Evolutionary conservation across 768 basidiomycete species (phyloP).

Genomic region (Pholiota molesta): DNA sequence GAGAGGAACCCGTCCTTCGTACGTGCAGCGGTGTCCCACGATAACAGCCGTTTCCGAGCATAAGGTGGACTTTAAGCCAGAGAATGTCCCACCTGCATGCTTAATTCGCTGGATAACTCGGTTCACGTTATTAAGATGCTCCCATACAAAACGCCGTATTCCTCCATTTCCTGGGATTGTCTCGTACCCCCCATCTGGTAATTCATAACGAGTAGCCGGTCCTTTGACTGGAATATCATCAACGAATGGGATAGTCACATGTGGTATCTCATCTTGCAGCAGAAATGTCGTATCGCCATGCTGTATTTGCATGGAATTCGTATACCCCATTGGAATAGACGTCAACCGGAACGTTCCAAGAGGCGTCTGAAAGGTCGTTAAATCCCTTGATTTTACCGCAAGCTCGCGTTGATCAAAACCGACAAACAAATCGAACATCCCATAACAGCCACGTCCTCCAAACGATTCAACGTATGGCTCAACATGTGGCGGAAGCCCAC

Average conservation of each 20-base stretch:
- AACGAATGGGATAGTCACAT: background rate
- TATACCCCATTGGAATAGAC: constrained; percentile 38
- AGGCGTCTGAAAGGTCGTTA: constrained; percentile 31
- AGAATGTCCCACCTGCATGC: constrained; percentile 35
- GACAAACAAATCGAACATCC: constrained; percentile 32
- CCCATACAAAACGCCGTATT: constrained; percentile 37
- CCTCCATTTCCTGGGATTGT: constrained; percentile 23
- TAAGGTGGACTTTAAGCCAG: constrained; percentile 28
- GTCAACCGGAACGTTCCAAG: constrained; percentile 27
- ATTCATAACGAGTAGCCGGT: constrained; percentile 23
- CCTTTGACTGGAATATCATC: background rate
- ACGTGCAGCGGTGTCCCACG: constrained; percentile 34
- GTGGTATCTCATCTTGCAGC: constrained; percentile 9
- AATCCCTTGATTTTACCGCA: constrained; percentile 27
- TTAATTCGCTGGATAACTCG: constrained; percentile 34
- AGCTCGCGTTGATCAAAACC: constrained; percentile 35
- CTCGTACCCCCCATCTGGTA: constrained; percentile 18
- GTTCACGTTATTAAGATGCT: constrained; percentile 36
- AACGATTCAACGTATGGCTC: constrained; percentile 3
- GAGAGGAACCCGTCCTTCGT: constrained; percentile 33
- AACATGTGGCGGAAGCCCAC: background rate
- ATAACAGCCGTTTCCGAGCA: constrained; percentile 10
- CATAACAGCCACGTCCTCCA: constrained; percentile 8
- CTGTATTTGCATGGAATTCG: constrained; percentile 31
- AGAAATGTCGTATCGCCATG: constrained; percentile 11